Conservation (phyloP, 148 eudicot species). For the Dianthus caryophyllus region DNA sequence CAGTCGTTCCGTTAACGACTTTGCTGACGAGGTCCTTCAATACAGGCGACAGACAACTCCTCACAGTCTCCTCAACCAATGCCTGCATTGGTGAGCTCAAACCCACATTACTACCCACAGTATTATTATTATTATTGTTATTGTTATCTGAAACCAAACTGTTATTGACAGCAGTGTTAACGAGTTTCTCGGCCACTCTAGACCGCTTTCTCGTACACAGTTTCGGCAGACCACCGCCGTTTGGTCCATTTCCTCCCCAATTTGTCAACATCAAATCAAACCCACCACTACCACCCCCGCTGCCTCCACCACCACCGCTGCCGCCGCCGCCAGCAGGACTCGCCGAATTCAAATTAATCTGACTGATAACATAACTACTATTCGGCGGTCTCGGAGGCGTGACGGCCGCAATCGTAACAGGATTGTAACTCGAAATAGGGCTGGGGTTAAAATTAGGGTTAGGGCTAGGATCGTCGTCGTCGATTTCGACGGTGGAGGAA, state of each 20-base stretch:
- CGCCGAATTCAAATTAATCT: conserved; percentile 37
- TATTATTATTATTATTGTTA: background rate
- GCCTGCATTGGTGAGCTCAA: conserved; percentile 30
- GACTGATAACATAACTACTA: conserved; percentile 23
- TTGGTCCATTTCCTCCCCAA: conserved; percentile 10
- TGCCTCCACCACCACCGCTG: too few relatives aligned
- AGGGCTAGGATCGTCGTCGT: conserved; percentile 46
- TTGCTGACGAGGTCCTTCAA: conserved; percentile 33
- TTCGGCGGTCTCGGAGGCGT: conserved; percentile 21
- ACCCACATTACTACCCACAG: conserved; percentile 13
- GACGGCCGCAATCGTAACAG: background rate
- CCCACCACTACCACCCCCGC: too few relatives aligned
- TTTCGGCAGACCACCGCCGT: conserved; percentile 13
- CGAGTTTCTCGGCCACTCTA: conserved; percentile 22
- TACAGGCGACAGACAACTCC: conserved; percentile 40
- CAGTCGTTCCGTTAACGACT: conserved; percentile 15
- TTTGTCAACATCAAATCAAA: conserved; percentile 32
- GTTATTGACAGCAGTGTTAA: background rate
- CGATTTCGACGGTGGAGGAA: conserved; percentile 27
- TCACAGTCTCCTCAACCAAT: conserved; percentile 84
- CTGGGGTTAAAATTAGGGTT: conserved; percentile 36
- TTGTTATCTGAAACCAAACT: too few relatives aligned
- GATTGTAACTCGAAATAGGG: background rate
- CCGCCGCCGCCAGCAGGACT: background rate
- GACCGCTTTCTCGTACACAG: conserved; percentile 53